Conservation (phyloP, 2,329 filamentous ascomycete species). For the Colletotrichum scovillei region DNA sequence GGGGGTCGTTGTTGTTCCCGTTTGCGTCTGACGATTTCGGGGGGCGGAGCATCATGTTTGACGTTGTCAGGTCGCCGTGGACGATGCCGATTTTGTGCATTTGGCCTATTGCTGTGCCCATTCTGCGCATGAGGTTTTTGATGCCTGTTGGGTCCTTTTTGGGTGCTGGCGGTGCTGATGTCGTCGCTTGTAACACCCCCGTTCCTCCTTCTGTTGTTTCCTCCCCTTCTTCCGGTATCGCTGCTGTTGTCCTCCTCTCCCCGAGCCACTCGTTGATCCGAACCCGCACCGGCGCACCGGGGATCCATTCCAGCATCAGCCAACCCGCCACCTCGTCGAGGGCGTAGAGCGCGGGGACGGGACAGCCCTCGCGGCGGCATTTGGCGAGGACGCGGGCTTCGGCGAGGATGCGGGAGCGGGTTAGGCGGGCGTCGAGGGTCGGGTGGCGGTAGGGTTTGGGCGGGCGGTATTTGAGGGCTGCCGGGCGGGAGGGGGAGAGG, state of each 20-base stretch:
- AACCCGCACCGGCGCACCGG: constrained; percentile 76
- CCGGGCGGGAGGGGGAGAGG: constrained; percentile 73
- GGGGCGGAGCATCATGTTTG: constrained; percentile 88
- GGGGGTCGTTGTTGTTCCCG: constrained; percentile 28
- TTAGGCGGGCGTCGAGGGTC: constrained; percentile 86
- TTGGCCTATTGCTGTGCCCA: constrained; percentile 77
- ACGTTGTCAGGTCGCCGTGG: constrained; percentile 96
- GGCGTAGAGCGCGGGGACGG: constrained; percentile 84
- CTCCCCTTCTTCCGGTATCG: constrained; percentile 39
- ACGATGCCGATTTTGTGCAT: constrained; percentile 89
- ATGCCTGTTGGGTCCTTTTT: constrained; percentile 61
- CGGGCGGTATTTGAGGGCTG: constrained; percentile 91
- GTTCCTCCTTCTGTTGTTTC: too few species aligned
- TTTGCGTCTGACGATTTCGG: constrained; percentile 17
- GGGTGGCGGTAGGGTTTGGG: constrained; percentile 93
- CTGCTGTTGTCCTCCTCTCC: constrained; percentile 4
- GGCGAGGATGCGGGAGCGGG: constrained; percentile 85
- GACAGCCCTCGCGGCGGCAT: constrained; percentile 81
- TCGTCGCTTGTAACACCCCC: not conserved
- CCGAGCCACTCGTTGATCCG: constrained; percentile 76
- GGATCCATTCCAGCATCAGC: constrained; percentile 88
- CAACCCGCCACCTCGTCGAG: constrained; percentile 74
- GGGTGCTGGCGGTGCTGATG: not conserved
- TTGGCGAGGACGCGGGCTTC: constrained; percentile 88
- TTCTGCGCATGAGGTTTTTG: constrained; percentile 72